Evolutionary conservation across 495 filamentous ascomycete species (phyloP).

Genomic region (Trichoderma orchidacearum): DNA sequence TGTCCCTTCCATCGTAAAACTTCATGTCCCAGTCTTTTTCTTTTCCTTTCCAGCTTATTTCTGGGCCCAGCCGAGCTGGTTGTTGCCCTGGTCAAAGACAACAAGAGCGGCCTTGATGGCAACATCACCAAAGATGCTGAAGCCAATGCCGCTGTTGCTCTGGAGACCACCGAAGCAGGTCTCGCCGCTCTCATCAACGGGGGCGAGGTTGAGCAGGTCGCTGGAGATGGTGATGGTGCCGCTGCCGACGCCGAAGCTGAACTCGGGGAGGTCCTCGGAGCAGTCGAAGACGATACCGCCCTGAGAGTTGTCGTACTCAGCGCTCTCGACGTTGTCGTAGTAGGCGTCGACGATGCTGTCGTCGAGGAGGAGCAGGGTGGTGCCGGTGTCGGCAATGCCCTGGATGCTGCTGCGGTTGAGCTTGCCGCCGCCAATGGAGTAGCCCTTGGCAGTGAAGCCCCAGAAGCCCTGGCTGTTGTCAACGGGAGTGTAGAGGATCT

Average conservation of each 20-base stretch:
- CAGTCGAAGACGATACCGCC: conserved; percentile 64
- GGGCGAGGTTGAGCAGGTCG: conserved; percentile 39
- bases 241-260: conserved; percentile 42
- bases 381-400: conserved; percentile 57
- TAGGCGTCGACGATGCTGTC: conserved; percentile 43
- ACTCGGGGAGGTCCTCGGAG: conserved; percentile 42
- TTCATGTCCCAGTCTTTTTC: too few relatives aligned
- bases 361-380: conserved; percentile 55
- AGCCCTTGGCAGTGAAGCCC: conserved; percentile 49
- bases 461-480: conserved; percentile 52
- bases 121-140: conserved; percentile 64
- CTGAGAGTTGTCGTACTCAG: conserved; percentile 26
- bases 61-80: conserved; percentile 43
- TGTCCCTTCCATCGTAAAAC: not conserved
- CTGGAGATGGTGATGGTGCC: conserved; percentile 39
- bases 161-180: conserved; percentile 56
- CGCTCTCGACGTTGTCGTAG: conserved; percentile 43
- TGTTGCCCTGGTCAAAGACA: conserved; percentile 39
- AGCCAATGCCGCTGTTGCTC: conserved; percentile 43
- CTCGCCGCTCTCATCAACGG: conserved; percentile 12
- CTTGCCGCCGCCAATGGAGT: conserved; percentile 36
- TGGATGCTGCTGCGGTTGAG: conserved; percentile 23
- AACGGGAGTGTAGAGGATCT: conserved; percentile 45
- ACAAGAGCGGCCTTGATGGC: conserved; percentile 71
- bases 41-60: not conserved